Conservation (phyloP, 2,329 filamentous ascomycete genomes). For the Huntiella omanensis region DNA sequence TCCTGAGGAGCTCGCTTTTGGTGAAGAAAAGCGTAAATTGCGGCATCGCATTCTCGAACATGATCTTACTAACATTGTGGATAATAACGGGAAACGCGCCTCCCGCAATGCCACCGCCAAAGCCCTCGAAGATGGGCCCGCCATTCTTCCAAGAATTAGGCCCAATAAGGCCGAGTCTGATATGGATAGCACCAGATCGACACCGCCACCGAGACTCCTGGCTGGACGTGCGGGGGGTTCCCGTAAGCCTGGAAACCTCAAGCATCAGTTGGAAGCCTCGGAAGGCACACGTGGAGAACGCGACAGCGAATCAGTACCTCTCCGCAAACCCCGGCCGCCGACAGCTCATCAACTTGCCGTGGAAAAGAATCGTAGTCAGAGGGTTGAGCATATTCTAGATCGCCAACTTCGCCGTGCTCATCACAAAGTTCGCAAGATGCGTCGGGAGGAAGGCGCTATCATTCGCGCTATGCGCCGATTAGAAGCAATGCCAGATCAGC, state of each 20-base stretch:
- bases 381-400: slow-evolving; percentile 67
- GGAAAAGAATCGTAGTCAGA: slow-evolving; percentile 56
- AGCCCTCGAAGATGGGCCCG: slow-evolving; percentile 33
- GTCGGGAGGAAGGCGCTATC: slow-evolving; percentile 47
- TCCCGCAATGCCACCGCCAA: slow-evolving; percentile 19
- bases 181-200: slow-evolving; percentile 26
- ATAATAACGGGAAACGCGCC: slow-evolving; percentile 39
- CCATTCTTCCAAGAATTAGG: slow-evolving; percentile 42
- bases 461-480: slow-evolving; percentile 47
- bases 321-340: slow-evolving; percentile 50
- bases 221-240: slow-evolving; percentile 12
- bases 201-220: slow-evolving; percentile 16
- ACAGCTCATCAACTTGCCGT: slow-evolving; percentile 71
- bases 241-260: slow-evolving; percentile 22
- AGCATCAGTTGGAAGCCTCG: slow-evolving; percentile 42
- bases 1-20: slow-evolving; percentile 48
- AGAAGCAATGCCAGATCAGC: slow-evolving; percentile 33
- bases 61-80: slow-evolving; percentile 50
- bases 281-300: slow-evolving; percentile 34
- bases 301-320: slow-evolving; percentile 24
- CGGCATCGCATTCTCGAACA: slow-evolving; percentile 56
- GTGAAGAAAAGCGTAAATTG: slow-evolving; percentile 53
- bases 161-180: slow-evolving; percentile 40
- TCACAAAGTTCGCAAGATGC: slow-evolving; percentile 39
- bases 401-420: slow-evolving; percentile 51